Base-by-base conservation (phyloP, 495 filamentous ascomycete species). In the Pyronema domesticum region DNA sequence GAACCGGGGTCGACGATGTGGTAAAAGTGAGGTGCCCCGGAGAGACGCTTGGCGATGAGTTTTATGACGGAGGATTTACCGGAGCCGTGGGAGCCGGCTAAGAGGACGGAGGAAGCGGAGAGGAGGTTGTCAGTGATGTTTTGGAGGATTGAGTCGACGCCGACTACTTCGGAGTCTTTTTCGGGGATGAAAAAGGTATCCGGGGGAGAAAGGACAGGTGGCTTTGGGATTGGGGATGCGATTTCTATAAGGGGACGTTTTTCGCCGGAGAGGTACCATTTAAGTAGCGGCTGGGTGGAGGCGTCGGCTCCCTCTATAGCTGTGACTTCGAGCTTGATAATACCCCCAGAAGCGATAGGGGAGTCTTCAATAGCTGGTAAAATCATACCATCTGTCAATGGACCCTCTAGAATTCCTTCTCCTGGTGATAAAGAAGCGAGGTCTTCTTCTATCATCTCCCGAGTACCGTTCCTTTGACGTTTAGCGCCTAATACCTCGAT, bases 321-420 rank as follows among this genome's bases (percentile, higher is more conserved):
- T 10, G 73, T 55, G 33, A 74, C 60, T 33, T 70, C 68, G 3
- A 62, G 47, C 18, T 55, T 61, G 43, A 63, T 37, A 6, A 67
- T 51, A 3, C 64, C 63, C 6, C 63, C 63, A 6, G 58, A 54
- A 1, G 50, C 39, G 37, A 66, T 63, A 7, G 63, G 63, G 9
- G 59, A 65, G 53, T 66, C 63, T 40, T 59, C 60, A 2, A 66
- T 61, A 2, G 63, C 67, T 0, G 78, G 75, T 23, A 98, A 68
- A 33, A 93, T 60, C 68, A 89, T 83, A 6, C 91, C 87, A 68
- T 95, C 83, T 0, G 89, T 95, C 30, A 98, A 60, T 3, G 91
- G 86, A 0, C 91, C 89, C 14, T 84, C 76, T n/a, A 95, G 70
- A 36, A 95, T 65, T 1, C 80, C 78, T 46, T 74, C 73, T 52